Evolutionary conservation across 495 filamentous ascomycete species (phyloP).

Genomic region (Neurospora tetrasperma): DNA sequence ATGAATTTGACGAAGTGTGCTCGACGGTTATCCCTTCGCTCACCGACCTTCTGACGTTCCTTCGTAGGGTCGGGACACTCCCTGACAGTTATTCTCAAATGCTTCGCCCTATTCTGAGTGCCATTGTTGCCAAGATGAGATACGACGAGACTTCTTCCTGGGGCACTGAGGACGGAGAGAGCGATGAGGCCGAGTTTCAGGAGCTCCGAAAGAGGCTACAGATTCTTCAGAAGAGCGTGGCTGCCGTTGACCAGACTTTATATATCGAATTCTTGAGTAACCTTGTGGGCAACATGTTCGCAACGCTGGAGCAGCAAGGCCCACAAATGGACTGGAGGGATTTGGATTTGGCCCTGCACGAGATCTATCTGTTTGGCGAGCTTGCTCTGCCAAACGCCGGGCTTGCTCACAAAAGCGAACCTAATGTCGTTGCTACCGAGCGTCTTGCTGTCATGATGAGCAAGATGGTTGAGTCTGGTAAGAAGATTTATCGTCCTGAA

Average conservation of each 20-base stretch:
- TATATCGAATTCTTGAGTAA: slow-evolving; percentile 79
- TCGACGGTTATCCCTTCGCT: slow-evolving; percentile 86
- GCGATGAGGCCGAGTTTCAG: slow-evolving; percentile 97
- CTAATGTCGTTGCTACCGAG: slow-evolving; percentile 63
- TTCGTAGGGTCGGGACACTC: slow-evolving; percentile 64
- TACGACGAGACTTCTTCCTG: slow-evolving; percentile 91
- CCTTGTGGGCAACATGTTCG: slow-evolving; percentile 74
- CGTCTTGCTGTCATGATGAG: slow-evolving; percentile 81
- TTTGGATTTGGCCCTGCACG: slow-evolving; percentile 87
- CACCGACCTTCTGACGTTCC: slow-evolving; percentile 77
- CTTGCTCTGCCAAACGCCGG: slow-evolving; percentile 76
- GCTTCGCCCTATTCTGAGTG: slow-evolving; percentile 76
- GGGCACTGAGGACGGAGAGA: slow-evolving; percentile 89
- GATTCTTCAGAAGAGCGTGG: slow-evolving; percentile 80
- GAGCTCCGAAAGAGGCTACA: slow-evolving; percentile 83
- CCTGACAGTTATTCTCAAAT: slow-evolving; percentile 61
- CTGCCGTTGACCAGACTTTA: slow-evolving; percentile 70
- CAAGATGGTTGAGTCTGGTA: slow-evolving; percentile 88
- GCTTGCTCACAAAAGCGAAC: slow-evolving; percentile 68
- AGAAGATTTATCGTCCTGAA: slow-evolving; percentile 9
- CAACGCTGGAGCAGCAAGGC: slow-evolving; percentile 57
- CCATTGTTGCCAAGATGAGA: slow-evolving; percentile 88
- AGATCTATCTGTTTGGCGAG: slow-evolving; percentile 96
- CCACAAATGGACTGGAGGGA: slow-evolving; percentile 85
- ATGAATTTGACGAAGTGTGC: slow-evolving; percentile 97